Conservation (phyloP, 2,329 filamentous ascomycete species). For the Orbilia blumenaviensis region DNA sequence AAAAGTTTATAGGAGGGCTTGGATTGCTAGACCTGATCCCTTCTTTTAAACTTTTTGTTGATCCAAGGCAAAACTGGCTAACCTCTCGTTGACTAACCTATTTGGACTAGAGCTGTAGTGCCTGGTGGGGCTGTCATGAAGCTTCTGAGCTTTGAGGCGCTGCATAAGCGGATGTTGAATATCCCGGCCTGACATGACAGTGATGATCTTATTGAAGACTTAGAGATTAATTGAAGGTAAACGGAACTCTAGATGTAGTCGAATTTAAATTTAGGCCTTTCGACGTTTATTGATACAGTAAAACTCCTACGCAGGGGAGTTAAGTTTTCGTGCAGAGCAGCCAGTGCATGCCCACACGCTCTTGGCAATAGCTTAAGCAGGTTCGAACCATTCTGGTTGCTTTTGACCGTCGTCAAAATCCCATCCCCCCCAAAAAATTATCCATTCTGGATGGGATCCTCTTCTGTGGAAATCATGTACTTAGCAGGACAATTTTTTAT, state of each 20-base stretch:
- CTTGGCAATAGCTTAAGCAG: too few relatives aligned
- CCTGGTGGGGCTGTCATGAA: neutral
- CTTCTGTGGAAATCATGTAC: too few relatives aligned
- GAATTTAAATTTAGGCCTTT: neutral
- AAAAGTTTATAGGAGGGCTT: neutral
- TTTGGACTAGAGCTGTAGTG: neutral
- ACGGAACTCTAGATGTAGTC: neutral
- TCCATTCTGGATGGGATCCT: too few relatives aligned
- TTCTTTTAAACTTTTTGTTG: slow-evolving; percentile 9
- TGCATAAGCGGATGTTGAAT: neutral
- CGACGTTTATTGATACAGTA: too few relatives aligned
- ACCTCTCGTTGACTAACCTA: neutral
- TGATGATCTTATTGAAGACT: neutral
- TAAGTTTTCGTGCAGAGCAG: too few relatives aligned
- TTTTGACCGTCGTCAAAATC: too few relatives aligned
- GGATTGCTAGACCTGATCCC: neutral
- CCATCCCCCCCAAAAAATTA: too few relatives aligned
- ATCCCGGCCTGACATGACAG: slow-evolving; percentile 13
- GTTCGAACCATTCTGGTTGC: too few relatives aligned
- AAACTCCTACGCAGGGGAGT: too few relatives aligned
- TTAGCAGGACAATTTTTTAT: too few relatives aligned
- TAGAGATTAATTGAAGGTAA: neutral
- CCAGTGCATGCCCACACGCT: too few relatives aligned
- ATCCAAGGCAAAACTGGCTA: neutral
- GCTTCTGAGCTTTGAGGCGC: neutral